Evolutionary conservation across 345 rosid genomes (phyloP).

Genomic region (Acer campestre): DNA sequence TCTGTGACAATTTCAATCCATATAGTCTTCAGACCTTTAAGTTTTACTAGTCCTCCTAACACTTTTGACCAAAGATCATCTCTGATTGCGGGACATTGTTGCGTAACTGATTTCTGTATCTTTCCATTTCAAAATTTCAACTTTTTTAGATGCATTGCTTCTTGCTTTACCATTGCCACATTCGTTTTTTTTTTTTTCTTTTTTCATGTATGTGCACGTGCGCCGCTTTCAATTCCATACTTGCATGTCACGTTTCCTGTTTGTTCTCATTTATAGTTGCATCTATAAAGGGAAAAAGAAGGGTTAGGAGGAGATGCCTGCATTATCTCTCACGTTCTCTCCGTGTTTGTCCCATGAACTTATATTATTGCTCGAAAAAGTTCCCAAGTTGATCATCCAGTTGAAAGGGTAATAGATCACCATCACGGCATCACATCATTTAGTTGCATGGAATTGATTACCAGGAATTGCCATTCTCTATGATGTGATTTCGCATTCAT

Average conservation of each 20-base stretch:
- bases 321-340: neutral
- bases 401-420: neutral
- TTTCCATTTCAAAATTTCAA: neutral
- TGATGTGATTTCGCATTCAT: neutral
- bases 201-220: too few relatives aligned
- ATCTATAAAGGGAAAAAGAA: neutral
- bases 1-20: neutral
- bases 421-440: neutral
- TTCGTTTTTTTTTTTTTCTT: too few relatives aligned
- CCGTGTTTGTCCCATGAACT: slow-evolving; percentile 11
- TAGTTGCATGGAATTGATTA: neutral
- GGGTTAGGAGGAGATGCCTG: neutral
- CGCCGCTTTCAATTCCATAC: neutral
- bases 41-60: neutral
- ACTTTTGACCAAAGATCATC: neutral
- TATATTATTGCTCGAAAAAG: neutral
- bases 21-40: neutral
- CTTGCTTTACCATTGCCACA: neutral
- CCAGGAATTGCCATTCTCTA: neutral
- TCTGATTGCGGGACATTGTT: neutral
- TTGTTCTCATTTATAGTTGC: neutral
- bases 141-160: neutral
- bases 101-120: slow-evolving; percentile 1
- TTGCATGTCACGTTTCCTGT: neutral
- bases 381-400: too few relatives aligned